Conservation (phyloP, 768 basidiomycete genomes). For the Kwoniella sp. region DNA sequence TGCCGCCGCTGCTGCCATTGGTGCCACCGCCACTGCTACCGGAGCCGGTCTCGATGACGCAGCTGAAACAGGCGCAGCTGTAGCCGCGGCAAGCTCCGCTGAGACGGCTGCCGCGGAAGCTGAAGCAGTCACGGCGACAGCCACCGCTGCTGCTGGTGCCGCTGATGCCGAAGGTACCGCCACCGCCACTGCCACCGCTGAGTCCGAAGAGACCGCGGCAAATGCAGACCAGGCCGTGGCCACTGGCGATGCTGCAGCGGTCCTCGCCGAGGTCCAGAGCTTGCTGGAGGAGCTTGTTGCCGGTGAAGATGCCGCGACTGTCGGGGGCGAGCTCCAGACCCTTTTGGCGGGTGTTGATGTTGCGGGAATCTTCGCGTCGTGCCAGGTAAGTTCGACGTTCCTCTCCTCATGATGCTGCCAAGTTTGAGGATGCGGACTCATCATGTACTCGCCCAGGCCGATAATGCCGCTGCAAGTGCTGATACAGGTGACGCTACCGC, state of each 20-base stretch:
- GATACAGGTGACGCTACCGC: not conserved
- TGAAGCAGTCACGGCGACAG: constrained; percentile 28
- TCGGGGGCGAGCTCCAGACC: not conserved
- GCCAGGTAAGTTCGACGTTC: not conserved
- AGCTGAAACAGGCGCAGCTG: not conserved
- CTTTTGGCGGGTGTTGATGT: not conserved
- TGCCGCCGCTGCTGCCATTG: not conserved
- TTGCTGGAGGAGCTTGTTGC: not conserved
- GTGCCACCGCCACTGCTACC: constrained; percentile 4
- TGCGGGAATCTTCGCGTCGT: not conserved
- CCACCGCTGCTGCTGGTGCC: constrained; percentile 26
- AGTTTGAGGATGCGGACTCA: too few relatives aligned
- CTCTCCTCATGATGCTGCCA: too few relatives aligned
- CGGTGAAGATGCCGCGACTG: not conserved
- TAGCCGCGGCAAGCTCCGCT: constrained; percentile 2
- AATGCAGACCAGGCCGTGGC: not conserved
- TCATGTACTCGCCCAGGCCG: too few relatives aligned
- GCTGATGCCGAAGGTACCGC: constrained; percentile 42
- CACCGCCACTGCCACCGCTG: constrained; percentile 31
- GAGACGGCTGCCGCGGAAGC: constrained; percentile 20
- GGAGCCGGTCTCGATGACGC: not conserved
- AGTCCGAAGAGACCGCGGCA: constrained; percentile 26
- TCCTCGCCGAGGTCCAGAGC: not conserved
- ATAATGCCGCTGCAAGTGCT: not conserved
- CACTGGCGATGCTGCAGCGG: not conserved